These are phyloP conservation scores for Silybum marianum DNA, from an alignment of 129 eudicot genomes.

Conservation along the genomic window DNA sequence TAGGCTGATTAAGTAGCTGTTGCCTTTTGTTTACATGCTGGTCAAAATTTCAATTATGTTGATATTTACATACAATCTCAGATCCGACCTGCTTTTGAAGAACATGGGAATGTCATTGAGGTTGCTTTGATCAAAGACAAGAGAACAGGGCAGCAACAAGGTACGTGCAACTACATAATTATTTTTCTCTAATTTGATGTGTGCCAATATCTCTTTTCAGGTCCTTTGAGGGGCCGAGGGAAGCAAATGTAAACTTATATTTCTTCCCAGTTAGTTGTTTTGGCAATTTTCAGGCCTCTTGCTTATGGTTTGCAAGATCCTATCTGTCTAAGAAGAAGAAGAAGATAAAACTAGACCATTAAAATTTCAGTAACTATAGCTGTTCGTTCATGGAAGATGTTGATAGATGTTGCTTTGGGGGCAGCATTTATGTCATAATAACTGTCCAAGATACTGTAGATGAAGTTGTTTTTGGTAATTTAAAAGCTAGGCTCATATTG, in stretches of 20 bases:
- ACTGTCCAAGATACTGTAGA: slow-evolving; percentile 35
- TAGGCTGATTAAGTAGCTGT: background rate
- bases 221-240: slow-evolving; percentile 72
- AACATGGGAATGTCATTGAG: slow-evolving; percentile 84
- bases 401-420: slow-evolving; percentile 40
- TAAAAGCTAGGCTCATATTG: slow-evolving; percentile 28
- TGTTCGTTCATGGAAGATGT: slow-evolving; percentile 30
- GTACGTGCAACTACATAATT: slow-evolving; percentile 47
- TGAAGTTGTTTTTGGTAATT: slow-evolving; percentile 21
- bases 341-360: slow-evolving; percentile 51
- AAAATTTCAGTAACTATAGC: slow-evolving; percentile 32
- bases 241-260: slow-evolving; percentile 68
- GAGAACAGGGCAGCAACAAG: slow-evolving; percentile 97
- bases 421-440: slow-evolving; percentile 21
- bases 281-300: slow-evolving; percentile 52
- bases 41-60: slow-evolving; percentile 4
- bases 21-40: slow-evolving; percentile 6
- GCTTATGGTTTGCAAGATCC: slow-evolving; percentile 47
- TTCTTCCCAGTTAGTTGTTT: slow-evolving; percentile 63
- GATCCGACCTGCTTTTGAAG: slow-evolving; percentile 92
- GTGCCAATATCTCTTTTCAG: slow-evolving; percentile 68
- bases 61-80: slow-evolving; percentile 32
- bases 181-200: slow-evolving; percentile 23
- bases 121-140: slow-evolving; percentile 95
- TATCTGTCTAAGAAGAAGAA: slow-evolving; percentile 62